phyloP scores from a whole-genome alignment of 805 yeast genomes.

The Cyberlindnera subsufficiens region DNA sequence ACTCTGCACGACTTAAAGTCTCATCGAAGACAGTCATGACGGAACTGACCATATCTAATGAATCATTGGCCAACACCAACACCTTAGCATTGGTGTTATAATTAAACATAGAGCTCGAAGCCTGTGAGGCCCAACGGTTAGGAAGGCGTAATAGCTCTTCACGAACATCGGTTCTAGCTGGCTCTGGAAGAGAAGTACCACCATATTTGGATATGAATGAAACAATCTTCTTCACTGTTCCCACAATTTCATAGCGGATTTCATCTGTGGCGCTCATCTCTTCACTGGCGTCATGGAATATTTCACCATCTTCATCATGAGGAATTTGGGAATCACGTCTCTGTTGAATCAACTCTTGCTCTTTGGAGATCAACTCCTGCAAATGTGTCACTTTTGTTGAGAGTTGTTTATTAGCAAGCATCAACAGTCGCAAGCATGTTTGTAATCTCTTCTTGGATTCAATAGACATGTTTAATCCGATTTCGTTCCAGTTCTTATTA shows the following conservation, averaged over 20 bases:
- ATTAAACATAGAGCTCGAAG: conserved; percentile 12
- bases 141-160: conserved; percentile 76
- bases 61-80: conserved; percentile 79
- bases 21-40: conserved; percentile 82
- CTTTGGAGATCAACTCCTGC: conserved; percentile 51
- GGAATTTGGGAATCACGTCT: background rate
- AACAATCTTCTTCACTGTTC: conserved; percentile 85
- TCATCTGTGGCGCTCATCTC: conserved; percentile 25
- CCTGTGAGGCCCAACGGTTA: conserved; percentile 52
- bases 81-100: conserved; percentile 59
- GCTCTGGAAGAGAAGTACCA: conserved; percentile 68
- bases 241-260: conserved; percentile 75
- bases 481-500: conserved; percentile 30
- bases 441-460: conserved; percentile 74
- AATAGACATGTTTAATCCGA: conserved; percentile 38
- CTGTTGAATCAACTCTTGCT: conserved; percentile 22
- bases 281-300: conserved; percentile 28
- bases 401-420: conserved; percentile 74
- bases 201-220: conserved; percentile 81
- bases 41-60: conserved; percentile 75
- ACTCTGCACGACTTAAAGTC: conserved; percentile 78
- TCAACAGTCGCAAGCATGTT: conserved; percentile 73
- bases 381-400: conserved; percentile 59
- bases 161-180: conserved; percentile 75
- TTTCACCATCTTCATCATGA: conserved; percentile 22